Evolutionary conservation across 164 flowering plant species (phyloP).

Genomic region (Kalanchoe fedtschenkoi): DNA sequence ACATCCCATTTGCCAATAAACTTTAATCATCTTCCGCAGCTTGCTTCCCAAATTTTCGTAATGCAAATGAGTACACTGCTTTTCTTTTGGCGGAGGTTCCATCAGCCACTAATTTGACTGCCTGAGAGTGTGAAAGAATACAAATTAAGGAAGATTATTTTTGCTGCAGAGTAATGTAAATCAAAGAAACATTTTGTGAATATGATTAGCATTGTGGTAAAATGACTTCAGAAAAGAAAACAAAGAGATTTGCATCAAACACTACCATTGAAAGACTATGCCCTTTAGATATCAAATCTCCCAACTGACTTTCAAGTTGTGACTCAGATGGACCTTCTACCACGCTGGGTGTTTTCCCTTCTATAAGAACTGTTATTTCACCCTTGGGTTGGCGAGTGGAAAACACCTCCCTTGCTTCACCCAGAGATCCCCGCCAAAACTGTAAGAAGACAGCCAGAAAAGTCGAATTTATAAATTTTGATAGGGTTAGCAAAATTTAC

Average conservation of each 20-base stretch:
- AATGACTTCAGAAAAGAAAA: background rate
- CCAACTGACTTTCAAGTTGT: constrained; percentile 61
- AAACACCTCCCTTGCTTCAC: constrained; percentile 68
- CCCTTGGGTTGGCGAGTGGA: constrained; percentile 69
- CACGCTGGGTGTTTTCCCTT: constrained; percentile 38
- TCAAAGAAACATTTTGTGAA: background rate
- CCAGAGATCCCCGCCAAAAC: constrained; percentile 93
- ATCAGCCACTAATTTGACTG: constrained; percentile 40
- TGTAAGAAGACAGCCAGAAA: constrained; percentile 17
- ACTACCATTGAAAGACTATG: constrained; percentile 68
- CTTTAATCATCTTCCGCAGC: constrained; percentile 24
- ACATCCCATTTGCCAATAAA: background rate
- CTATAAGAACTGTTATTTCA: constrained; percentile 77
- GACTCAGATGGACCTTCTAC: constrained; percentile 59
- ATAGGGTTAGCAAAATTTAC: background rate
- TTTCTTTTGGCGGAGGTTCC: constrained; percentile 43
- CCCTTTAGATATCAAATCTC: constrained; percentile 58
- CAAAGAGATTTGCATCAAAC: background rate
- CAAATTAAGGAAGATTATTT: background rate
- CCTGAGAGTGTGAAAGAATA: constrained; percentile 10
- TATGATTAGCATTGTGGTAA: background rate
- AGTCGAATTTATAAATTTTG: background rate
- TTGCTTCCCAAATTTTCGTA: constrained; percentile 58
- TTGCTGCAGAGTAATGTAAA: background rate
- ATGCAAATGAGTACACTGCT: constrained; percentile 63